A percentile compares a stretch with the other conserved stretches of the same genome.
phyloP scores from a whole-genome alignment of 805 yeast species.

The Candida taoyuanica region DNA sequence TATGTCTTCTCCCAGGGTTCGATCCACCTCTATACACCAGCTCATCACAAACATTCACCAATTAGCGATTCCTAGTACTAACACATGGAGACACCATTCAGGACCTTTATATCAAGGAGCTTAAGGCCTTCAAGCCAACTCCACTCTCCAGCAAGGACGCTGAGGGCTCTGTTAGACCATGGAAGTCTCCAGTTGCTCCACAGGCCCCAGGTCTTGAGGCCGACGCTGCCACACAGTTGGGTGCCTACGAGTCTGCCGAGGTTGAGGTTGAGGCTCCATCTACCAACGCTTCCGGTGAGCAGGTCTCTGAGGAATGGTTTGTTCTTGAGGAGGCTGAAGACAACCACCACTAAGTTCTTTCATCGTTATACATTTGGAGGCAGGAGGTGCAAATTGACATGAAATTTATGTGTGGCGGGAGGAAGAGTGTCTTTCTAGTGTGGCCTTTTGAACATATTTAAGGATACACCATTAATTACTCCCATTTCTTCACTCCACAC shows the following conservation, averaged over 20 bases:
- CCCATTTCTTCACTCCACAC: no score
- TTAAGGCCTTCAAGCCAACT: slow-evolving; percentile 85
- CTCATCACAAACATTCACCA: no score
- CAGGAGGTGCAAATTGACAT: not conserved
- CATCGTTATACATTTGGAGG: not conserved
- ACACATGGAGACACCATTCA: slow-evolving; percentile 49
- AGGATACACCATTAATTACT: no score
- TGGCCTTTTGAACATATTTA: no score
- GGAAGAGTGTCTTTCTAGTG: no score
- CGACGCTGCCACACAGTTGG: slow-evolving; percentile 58
- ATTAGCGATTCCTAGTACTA: not conserved
- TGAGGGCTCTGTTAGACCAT: slow-evolving; percentile 73
- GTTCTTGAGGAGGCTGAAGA: slow-evolving; percentile 70
- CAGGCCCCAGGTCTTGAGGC: slow-evolving; percentile 66
- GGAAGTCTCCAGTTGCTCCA: slow-evolving; percentile 81
- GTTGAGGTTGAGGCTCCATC: slow-evolving; percentile 59
- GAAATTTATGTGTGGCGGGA: not conserved
- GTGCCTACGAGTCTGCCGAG: slow-evolving; percentile 60
- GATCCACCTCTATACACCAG: no score
- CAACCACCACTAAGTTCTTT: slow-evolving; percentile 30
- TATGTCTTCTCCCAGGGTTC: no score
- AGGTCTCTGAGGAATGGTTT: slow-evolving; percentile 62
- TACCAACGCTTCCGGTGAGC: slow-evolving; percentile 38
- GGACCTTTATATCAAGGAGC: slow-evolving; percentile 82
- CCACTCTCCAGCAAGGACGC: slow-evolving; percentile 70